phyloP scores from a whole-genome alignment of 805 yeast species.

The Myxozyma mucilagina region DNA sequence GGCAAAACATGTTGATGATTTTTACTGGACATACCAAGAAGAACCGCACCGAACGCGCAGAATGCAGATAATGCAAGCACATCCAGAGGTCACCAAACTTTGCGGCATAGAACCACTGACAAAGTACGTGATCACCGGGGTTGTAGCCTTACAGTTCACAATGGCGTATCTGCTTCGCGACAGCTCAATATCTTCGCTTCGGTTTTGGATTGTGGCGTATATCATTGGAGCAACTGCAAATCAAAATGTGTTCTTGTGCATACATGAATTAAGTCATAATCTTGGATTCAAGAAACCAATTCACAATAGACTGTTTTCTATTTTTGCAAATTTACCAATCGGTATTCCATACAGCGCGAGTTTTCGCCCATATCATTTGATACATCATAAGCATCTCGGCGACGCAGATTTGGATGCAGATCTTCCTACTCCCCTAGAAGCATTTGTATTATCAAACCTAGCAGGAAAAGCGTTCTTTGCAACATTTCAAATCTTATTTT shows the following conservation, averaged over 20 bases:
- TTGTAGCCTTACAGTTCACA: conserved; percentile 66
- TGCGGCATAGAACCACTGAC: conserved; percentile 87
- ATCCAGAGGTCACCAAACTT: conserved; percentile 74
- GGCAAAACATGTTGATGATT: conserved; percentile 46
- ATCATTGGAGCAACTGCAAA: conserved; percentile 81
- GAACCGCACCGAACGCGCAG: conserved; percentile 82
- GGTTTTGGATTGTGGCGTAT: conserved; percentile 66
- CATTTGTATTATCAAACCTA: conserved; percentile 67
- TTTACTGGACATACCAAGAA: conserved; percentile 77
- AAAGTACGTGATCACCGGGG: conserved; percentile 67
- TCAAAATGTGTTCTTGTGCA: conserved; percentile 81
- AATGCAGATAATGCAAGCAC: conserved; percentile 65
- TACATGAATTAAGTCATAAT: conserved; percentile 86
- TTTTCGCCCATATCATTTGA: conserved; percentile 84
- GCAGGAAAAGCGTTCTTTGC: conserved; percentile 86
- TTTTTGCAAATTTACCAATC: conserved; percentile 77
- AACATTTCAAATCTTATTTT: conserved; percentile 82
- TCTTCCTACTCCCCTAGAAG: conserved; percentile 79
- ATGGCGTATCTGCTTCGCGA: conserved; percentile 63
- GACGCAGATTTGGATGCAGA: conserved; percentile 84
- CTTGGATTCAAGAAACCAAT: conserved; percentile 77
- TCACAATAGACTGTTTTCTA: conserved; percentile 73
- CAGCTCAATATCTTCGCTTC: conserved; percentile 52
- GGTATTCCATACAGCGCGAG: conserved; percentile 90
- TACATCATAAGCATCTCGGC: conserved; percentile 89